Base-by-base conservation (phyloP, 2,329 filamentous ascomycete genomes). In the Thielaviopsis euricoi region DNA sequence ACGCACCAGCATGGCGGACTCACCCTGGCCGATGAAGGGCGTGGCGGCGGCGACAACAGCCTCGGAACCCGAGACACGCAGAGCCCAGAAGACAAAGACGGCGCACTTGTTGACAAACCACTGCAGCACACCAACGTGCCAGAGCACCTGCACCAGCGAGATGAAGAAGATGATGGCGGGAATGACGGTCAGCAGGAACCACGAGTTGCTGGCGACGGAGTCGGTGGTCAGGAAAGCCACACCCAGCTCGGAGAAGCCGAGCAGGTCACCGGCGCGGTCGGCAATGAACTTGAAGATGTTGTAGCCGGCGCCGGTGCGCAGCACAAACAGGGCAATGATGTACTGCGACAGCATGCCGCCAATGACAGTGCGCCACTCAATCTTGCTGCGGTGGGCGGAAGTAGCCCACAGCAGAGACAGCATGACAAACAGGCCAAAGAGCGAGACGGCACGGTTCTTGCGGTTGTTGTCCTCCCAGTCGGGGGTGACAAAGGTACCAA, bases 161-260 rank as follows among this genome's bases (percentile, higher is more conserved):
- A 95, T 86, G 80, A 96, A 95, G 81, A 95, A 96, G 73, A 95
- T 88, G 71, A 96, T 94, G 65, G 90, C 83, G 0, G 90, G 89
- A n/a, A 94, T 77, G 62, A 95, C 89, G 54, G 77, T 74, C 54
- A 85, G 76, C 62, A 95, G 76, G 78, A 95, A 95, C 79, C 78
- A 89, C 3, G 65, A 63, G 0, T 76, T 65, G 2, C 70, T 40
- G 15, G 73, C 72, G 0, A 82, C 85, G 0, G 66, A 62, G 0
- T 55, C 21, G 22, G 58, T 60, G 10, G 69, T 71, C 64, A 96
- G 70, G 74, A 95, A 96, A 0, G 69, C 67, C 0, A 87, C 80
- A 68, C 90, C 90, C 33, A 87, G 69, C 19, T 74, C 73, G 23
- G 90, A 86, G 64, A 89, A 95, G 25, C 84, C 80, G 5, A 96